phyloP scores from a whole-genome alignment of 2,329 filamentous ascomycete genomes.

The Epichloe sibirici region DNA sequence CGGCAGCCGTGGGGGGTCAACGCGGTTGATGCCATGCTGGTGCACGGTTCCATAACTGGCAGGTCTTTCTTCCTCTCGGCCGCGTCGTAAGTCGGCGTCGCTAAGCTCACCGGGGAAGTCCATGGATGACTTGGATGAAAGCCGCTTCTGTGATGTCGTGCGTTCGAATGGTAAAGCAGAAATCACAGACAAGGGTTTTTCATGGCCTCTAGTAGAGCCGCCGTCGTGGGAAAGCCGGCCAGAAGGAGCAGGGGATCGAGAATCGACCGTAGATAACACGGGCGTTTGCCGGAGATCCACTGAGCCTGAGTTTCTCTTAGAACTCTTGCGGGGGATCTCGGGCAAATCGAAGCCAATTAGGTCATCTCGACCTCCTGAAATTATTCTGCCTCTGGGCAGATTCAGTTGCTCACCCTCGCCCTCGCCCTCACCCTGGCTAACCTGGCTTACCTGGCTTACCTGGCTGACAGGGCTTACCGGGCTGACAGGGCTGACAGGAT shows the following conservation, averaged over 20 bases:
- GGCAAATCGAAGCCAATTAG: constrained; percentile 26
- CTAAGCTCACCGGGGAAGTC: constrained; percentile 34
- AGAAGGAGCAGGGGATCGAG: constrained; percentile 8
- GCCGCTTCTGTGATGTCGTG: constrained; percentile 37
- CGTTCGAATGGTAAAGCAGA: constrained; percentile 44
- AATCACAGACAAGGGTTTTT: constrained; percentile 9
- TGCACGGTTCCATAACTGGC: constrained; percentile 45
- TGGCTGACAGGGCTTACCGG: not conserved
- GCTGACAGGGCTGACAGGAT: constrained; percentile 17
- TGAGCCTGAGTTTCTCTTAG: constrained; percentile 43
- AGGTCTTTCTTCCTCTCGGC: constrained; percentile 31
- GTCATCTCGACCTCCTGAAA: not conserved
- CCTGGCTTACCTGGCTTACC: too few species aligned
- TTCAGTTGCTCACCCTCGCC: constrained; percentile 13
- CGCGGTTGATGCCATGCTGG: constrained; percentile 42
- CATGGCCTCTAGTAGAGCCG: constrained; percentile 1
- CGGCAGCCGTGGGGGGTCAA: constrained; percentile 33
- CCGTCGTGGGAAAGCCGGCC: constrained; percentile 8
- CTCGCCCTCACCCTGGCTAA: not conserved
- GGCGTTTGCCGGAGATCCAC: constrained; percentile 17
- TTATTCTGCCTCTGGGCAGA: constrained; percentile 2
- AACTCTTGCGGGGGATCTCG: constrained; percentile 60
- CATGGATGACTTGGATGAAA: constrained; percentile 38
- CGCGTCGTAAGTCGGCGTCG: constrained; percentile 25
- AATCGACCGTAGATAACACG: constrained; percentile 1